Percentiles rank a stretch among this genome's conserved stretches.
Conservation (phyloP, 2,329 filamentous ascomycete species). For the Apiospora hydei region DNA sequence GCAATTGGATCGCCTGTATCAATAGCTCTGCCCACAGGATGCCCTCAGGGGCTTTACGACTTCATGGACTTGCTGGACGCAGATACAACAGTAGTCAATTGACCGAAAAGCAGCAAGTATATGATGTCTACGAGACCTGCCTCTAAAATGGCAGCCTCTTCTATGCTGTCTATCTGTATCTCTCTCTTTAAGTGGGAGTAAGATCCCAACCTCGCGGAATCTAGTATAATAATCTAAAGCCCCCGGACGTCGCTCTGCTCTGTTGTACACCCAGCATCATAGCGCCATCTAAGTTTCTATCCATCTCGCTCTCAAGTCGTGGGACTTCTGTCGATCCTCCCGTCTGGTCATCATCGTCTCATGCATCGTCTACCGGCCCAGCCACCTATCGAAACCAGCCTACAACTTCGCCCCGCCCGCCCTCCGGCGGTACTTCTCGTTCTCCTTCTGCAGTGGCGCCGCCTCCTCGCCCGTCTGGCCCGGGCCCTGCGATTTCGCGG, state of each 20-base stretch:
- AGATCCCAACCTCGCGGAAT: neutral
- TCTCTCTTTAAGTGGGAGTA: neutral
- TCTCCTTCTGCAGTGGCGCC: slow-evolving; percentile 47
- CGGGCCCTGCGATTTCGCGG: slow-evolving; percentile 40
- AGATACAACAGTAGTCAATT: neutral
- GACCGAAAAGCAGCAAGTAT: neutral
- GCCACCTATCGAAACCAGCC: neutral
- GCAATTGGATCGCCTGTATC: too few species aligned
- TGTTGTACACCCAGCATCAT: neutral
- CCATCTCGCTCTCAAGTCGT: neutral
- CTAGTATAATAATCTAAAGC: neutral
- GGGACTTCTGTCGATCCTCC: neutral
- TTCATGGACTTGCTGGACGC: too few species aligned
- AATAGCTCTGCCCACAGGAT: too few species aligned
- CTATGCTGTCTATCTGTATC: neutral
- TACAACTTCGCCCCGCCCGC: slow-evolving; percentile 49
- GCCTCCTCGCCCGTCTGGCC: slow-evolving; percentile 46
- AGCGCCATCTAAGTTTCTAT: neutral
- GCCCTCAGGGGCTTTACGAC: too few species aligned
- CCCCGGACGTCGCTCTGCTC: neutral
- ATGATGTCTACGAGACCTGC: neutral
- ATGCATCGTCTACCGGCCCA: neutral
- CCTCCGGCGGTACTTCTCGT: slow-evolving; percentile 40
- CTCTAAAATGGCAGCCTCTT: neutral
- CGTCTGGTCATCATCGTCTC: neutral